These are phyloP conservation scores for Saccharomycopsis vini DNA, from an alignment of 805 yeast species.

Conservation along the genomic window DNA sequence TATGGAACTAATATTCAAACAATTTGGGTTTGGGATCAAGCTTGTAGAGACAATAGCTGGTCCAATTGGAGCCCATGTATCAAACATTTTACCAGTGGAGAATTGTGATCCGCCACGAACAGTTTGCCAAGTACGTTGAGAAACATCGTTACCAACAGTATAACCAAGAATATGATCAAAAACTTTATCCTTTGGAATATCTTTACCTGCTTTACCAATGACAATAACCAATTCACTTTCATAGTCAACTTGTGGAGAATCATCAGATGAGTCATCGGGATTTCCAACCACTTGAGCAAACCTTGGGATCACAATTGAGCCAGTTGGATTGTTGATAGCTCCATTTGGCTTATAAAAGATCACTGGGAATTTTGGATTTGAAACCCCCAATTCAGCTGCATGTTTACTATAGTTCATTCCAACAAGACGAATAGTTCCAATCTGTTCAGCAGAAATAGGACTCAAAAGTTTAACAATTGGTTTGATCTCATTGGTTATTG, in stretches of 20 bases:
- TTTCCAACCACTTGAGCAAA: conserved; percentile 26
- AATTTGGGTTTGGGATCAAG: conserved; percentile 28
- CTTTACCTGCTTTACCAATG: conserved; percentile 40
- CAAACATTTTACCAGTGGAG: conserved; percentile 44
- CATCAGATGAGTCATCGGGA: conserved; percentile 3
- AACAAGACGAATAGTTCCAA: conserved; percentile 36
- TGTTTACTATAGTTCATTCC: conserved; percentile 45
- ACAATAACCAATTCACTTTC: conserved; percentile 47
- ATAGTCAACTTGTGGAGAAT: conserved; percentile 35
- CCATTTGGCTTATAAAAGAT: conserved; percentile 43
- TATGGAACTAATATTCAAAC: conserved; percentile 30
- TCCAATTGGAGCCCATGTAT: conserved; percentile 50
- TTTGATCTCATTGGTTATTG: conserved; percentile 30
- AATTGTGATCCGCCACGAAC: conserved; percentile 46
- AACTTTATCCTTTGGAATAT: conserved; percentile 36
- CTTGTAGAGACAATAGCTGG: conserved; percentile 39
- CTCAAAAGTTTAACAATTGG: conserved; percentile 30
- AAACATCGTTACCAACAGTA: conserved; percentile 46
- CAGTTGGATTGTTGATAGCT: conserved; percentile 35
- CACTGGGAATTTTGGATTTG: conserved; percentile 40
- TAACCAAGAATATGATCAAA: conserved; percentile 42
- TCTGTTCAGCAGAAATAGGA: conserved; percentile 32
- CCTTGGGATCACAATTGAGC: conserved; percentile 34
- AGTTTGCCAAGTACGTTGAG: conserved; percentile 50
- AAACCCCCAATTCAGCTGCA: conserved; percentile 31